A percentile compares a stretch with the other conserved stretches of the same genome.
Evolutionary conservation across 805 yeast species (phyloP).

Genomic region (Allodekkera sacchari): DNA sequence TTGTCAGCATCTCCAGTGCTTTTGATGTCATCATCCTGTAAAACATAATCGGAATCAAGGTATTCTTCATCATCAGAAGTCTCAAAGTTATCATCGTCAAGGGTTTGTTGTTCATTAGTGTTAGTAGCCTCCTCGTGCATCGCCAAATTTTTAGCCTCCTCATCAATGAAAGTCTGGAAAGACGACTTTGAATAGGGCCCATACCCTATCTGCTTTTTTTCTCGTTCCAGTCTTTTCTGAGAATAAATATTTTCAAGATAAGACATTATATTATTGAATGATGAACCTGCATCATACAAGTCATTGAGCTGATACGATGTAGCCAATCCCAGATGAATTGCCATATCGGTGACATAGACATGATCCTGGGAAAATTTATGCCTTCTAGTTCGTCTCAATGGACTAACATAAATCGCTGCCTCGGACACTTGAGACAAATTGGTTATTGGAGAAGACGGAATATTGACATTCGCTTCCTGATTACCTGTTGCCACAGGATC

Average conservation of each 20-base stretch:
- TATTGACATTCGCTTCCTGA: background rate
- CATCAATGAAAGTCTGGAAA: constrained; percentile 15
- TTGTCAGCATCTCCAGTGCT: constrained; percentile 5
- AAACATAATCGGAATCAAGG: constrained; percentile 9
- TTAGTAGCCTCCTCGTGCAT: constrained; percentile 2
- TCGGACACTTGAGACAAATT: background rate
- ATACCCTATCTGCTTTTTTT: constrained; percentile 19
- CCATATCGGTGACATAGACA: constrained; percentile 27
- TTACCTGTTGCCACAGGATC: too few relatives aligned
- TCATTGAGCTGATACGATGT: constrained; percentile 20
- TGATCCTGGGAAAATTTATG: constrained; percentile 27
- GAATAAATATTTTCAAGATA: constrained; percentile 19
- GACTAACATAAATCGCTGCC: background rate
- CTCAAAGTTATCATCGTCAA: constrained; percentile 1
- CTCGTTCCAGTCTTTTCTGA: constrained; percentile 15
- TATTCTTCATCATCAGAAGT: constrained; percentile 10
- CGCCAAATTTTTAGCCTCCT: constrained; percentile 8
- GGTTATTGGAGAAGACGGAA: background rate
- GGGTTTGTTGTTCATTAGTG: constrained; percentile 1
- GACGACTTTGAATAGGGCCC: constrained; percentile 22
- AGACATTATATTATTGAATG: constrained; percentile 20
- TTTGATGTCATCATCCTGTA: constrained; percentile 5
- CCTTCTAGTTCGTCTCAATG: constrained; percentile 17
- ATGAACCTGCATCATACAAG: constrained; percentile 20
- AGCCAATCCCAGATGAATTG: constrained; percentile 24